phyloP scores from a whole-genome alignment of 805 yeast species.

The Kuraishia ogatae region DNA sequence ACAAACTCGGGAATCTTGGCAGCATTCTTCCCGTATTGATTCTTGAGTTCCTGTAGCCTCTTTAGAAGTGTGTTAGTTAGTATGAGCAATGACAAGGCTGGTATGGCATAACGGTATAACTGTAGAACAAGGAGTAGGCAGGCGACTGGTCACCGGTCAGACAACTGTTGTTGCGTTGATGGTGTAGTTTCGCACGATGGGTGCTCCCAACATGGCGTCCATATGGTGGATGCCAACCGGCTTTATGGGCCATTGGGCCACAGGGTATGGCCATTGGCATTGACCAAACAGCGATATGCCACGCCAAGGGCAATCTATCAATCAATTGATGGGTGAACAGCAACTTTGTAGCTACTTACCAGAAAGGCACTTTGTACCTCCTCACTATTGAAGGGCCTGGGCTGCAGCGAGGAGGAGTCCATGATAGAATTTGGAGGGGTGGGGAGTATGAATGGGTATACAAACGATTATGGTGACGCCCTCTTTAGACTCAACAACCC shows the following conservation, averaged over 20 bases:
- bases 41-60: slow-evolving; percentile 51
- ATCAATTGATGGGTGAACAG: no score
- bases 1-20: slow-evolving; percentile 48
- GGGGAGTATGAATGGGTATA: neutral
- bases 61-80: slow-evolving; percentile 6
- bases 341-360: neutral
- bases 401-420: slow-evolving; percentile 10
- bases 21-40: slow-evolving; percentile 50
- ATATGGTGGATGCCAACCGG: neutral
- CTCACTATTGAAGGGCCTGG: slow-evolving; percentile 1
- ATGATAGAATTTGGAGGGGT: neutral
- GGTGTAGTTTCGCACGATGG: neutral
- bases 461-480: neutral
- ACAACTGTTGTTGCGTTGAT: no score
- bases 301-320: no score
- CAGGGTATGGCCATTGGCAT: neutral
- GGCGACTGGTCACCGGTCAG: no score
- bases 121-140: no score
- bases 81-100: neutral
- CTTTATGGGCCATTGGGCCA: neutral
- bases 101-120: neutral
- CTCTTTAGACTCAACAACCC: neutral
- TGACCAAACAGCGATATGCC: no score
- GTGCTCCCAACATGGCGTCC: neutral
- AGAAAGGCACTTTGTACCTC: neutral